These are phyloP conservation scores for Daucus carota DNA, from an alignment of 129 eudicot species.

Conservation along the genomic window DNA sequence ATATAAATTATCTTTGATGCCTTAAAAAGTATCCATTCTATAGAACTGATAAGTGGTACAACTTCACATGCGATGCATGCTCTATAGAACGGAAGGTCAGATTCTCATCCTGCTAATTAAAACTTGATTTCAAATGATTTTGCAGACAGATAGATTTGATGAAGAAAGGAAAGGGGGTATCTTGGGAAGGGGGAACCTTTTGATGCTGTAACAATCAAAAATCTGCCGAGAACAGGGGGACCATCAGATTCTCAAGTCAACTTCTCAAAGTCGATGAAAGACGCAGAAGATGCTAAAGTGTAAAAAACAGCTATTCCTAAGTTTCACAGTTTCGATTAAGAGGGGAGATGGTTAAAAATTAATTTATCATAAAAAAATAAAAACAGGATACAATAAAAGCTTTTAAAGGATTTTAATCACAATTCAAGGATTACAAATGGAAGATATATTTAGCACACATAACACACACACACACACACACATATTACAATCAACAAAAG, in stretches of 20 bases:
- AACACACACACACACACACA: background rate
- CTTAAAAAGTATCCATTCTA: background rate
- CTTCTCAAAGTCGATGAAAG: background rate
- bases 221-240: background rate
- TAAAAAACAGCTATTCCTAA: background rate
- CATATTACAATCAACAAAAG: background rate
- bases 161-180: background rate
- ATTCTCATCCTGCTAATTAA: background rate
- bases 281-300: background rate
- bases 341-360: background rate
- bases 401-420: background rate
- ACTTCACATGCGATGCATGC: background rate
- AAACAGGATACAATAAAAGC: background rate
- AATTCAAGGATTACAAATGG: background rate
- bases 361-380: background rate
- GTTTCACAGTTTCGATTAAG: background rate
- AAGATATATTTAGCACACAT: background rate
- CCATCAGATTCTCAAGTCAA: background rate
- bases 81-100: background rate
- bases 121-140: background rate
- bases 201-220: background rate
- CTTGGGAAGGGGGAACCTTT: background rate
- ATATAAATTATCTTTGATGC: background rate
- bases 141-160: background rate
- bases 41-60: background rate